A percentile compares a stretch with the other conserved stretches of the same genome.
phyloP scores from a whole-genome alignment of 305 asterid species.

The Coffea humblotiana region DNA sequence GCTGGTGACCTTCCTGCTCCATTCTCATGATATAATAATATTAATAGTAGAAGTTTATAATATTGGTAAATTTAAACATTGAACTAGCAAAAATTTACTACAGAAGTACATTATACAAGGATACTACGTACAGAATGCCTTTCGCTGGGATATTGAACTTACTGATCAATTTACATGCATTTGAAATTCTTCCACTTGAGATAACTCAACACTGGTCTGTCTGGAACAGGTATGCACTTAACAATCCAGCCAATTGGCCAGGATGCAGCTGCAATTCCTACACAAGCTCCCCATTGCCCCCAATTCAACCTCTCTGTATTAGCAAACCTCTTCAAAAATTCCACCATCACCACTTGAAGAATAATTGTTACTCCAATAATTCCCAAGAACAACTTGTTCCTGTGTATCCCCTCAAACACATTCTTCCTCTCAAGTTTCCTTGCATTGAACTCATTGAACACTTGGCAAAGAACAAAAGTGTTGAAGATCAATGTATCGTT shows the following conservation, averaged over 20 bases:
- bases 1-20: too few species aligned
- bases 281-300: conserved; percentile 64
- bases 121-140: too few species aligned
- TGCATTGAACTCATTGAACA: conserved; percentile 67
- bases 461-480: conserved; percentile 65
- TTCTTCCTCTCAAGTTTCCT: conserved; percentile 62
- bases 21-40: too few species aligned
- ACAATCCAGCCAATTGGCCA: conserved; percentile 65
- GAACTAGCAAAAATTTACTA: too few species aligned
- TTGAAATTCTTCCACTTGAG: conserved; percentile 16
- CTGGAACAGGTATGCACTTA: conserved; percentile 55
- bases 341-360: conserved; percentile 69
- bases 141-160: neutral
- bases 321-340: conserved; percentile 61
- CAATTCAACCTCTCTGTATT: conserved; percentile 61
- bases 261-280: conserved; percentile 52
- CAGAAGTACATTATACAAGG: neutral
- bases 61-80: too few species aligned
- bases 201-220: conserved; percentile 38
- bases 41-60: too few species aligned
- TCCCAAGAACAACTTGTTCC: conserved; percentile 53
- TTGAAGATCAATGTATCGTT: conserved; percentile 63
- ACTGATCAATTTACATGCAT: neutral
- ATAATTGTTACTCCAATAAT: conserved; percentile 47
- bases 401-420: conserved; percentile 53